A percentile compares a stretch with the other conserved stretches of the same genome.
phyloP scores from a whole-genome alignment of 306 rosid genomes.

The Sindora glabra region DNA sequence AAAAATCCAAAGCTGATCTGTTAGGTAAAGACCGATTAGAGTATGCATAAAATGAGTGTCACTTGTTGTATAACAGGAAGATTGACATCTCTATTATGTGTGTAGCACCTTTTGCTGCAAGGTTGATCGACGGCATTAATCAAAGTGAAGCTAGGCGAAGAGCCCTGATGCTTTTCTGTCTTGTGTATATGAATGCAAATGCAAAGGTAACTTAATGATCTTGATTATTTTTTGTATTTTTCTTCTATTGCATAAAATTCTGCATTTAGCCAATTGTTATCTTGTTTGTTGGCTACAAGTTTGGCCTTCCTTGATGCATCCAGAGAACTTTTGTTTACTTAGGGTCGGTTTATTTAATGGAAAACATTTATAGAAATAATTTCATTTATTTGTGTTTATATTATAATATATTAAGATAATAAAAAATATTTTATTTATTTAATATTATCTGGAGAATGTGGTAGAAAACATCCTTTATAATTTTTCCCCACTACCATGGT shows the following conservation, averaged over 20 bases:
- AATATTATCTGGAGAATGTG: no score
- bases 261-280: neutral
- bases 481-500: no score
- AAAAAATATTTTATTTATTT: no score
- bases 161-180: slow-evolving; percentile 73
- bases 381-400: no score
- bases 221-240: neutral
- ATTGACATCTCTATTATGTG: slow-evolving; percentile 8
- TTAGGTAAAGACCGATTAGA: slow-evolving; percentile 41
- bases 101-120: slow-evolving; percentile 63
- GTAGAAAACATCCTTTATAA: no score
- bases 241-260: neutral
- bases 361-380: no score
- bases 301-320: neutral
- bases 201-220: slow-evolving; percentile 44
- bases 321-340: neutral
- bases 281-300: neutral
- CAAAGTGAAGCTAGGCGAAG: slow-evolving; percentile 68
- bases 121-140: slow-evolving; percentile 78
- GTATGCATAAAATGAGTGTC: slow-evolving; percentile 3
- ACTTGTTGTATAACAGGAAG: slow-evolving; percentile 3
- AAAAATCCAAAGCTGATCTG: slow-evolving; percentile 50
- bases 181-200: slow-evolving; percentile 45
- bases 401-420: no score
- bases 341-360: neutral